Evolutionary conservation across 495 filamentous ascomycete species (phyloP).

Genomic region (Annulohypoxylon stygium): DNA sequence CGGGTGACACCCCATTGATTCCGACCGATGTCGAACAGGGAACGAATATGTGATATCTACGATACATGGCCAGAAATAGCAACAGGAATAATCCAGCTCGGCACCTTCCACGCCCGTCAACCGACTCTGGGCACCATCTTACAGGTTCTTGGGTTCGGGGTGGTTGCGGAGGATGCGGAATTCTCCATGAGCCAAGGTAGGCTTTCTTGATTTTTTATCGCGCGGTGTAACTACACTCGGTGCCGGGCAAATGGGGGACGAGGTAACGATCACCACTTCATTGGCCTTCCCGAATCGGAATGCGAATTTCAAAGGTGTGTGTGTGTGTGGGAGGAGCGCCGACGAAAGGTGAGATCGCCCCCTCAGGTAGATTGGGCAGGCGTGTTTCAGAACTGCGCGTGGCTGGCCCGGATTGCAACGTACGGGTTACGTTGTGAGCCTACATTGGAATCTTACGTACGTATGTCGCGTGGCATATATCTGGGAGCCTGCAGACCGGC

Average conservation of each 20-base stretch:
- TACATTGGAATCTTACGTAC: slow-evolving; percentile 30
- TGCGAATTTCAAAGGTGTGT: background rate
- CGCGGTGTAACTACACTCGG: background rate
- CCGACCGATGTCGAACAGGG: slow-evolving; percentile 10
- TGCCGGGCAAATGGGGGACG: background rate
- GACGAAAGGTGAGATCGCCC: background rate
- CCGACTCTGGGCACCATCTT: slow-evolving; percentile 9
- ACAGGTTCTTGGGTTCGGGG: background rate
- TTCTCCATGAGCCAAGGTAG: background rate
- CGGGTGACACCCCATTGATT: slow-evolving; percentile 3
- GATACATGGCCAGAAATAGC: slow-evolving; percentile 17
- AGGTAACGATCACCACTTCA: slow-evolving; percentile 2
- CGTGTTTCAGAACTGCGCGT: slow-evolving; percentile 37
- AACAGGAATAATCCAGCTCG: slow-evolving; percentile 4
- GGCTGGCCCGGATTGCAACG: slow-evolving; percentile 34
- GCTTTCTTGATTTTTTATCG: background rate
- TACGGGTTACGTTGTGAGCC: background rate
- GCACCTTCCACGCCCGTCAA: slow-evolving; percentile 15
- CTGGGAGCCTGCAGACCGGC: slow-evolving; percentile 4
- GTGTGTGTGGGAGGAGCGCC: background rate
- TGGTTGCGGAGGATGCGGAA: background rate
- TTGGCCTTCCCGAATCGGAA: slow-evolving; percentile 19
- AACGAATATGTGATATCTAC: slow-evolving; percentile 7
- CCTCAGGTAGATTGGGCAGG: slow-evolving; percentile 23
- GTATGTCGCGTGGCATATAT: slow-evolving; percentile 31